Base-by-base conservation (phyloP, 768 basidiomycete species). In the Leccinum broughii region DNA sequence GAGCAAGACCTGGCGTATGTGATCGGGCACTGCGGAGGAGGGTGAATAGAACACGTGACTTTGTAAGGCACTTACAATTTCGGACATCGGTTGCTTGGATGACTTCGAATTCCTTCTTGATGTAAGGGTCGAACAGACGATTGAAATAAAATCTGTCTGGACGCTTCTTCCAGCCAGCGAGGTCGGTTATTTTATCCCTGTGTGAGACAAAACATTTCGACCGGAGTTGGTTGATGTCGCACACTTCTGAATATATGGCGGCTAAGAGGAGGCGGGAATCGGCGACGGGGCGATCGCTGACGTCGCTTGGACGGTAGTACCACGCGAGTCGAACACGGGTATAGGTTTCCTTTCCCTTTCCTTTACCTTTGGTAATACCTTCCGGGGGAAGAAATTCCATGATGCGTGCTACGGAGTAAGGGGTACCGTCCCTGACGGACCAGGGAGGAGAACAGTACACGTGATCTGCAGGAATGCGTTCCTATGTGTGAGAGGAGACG, bases 31-130 rank as follows among this genome's bases (percentile, higher is more conserved):
- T 95, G 72, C 62, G 54, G n/a, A 54, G 53, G 53, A 1, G 34
- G 59, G 39, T 58, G 57, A 62, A 61, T 28, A 13, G 35, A 66
- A 60, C 51, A 62, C 63, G 69, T 70, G 61, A 63, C 59, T 61
- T 59, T 11, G 65, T 62, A 64, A 26, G 56, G 63, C 59, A 64
- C 94, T 70, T 73, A 98, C 96, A 78, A 74, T 99, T 99, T 59
- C 88, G 85, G 62, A 97, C 89, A 68, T 89, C 91, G 44, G 84
- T 83, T 32, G 93, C 85, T 61, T 90, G 88, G 56, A 99, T 88
- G 66, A 98, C 90, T 73, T 98, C 97, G 75, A 96, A 98, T 77
- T 98, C 95, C 75, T 92, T 92, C 80, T 96, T 95, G 77, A 98
- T 93, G 76, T 96, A 98, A 55, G 95, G 94, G 78, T 98, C 96